Evolutionary conservation across 2,329 filamentous ascomycete species (phyloP), one percentile per base, ranked within the genome.

Genomic region (Aspergillus costaricaensis): DNA sequence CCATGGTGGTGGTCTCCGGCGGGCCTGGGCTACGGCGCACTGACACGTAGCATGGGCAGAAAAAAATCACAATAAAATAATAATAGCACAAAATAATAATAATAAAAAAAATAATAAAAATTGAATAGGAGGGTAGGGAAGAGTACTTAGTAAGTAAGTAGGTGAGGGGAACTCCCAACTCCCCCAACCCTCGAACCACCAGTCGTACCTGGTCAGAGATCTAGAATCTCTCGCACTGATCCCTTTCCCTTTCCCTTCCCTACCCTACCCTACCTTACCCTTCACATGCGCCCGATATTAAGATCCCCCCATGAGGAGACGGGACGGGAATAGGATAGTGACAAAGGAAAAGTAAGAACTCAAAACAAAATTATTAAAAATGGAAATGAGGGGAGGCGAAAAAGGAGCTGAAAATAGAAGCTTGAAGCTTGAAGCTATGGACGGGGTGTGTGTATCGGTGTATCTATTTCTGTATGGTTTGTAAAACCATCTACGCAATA

Each of bases 191-290:
- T 55, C 52, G 52, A 43, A n/a, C 32, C 32, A 36, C 17, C 21
- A 21, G 19, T n/a, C 4, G 57, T 61, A 58, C 44, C 38, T 57
- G 43, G 10, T 58, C 19, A 27, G 57, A 59, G 65, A 62, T 67
- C 65, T 67, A 67, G 65, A 67, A 62, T 61, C 44, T 47, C 48
- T 8, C 25, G 65, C 65, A 64, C 47, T 61, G 65, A 64, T 67
- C 65, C 43, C 23, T 25, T 25, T 25, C 17, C n/a, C n/a, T 12
- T 30, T 9, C 27, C 27, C 27, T 23, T 6, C 23, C 23, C 23
- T 25, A 2, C 23, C 23, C 23, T 25, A 25, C 23, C 23, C 23
- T 30, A 12, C 27, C 27, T 10, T 30, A 10, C 27, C 9, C 17
- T 56, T 59, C 52, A 62, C 51, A 59, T 62, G 60, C 60, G 36